Conservation (phyloP, 2,329 filamentous ascomycete genomes). For the Teratosphaeria destructans region DNA sequence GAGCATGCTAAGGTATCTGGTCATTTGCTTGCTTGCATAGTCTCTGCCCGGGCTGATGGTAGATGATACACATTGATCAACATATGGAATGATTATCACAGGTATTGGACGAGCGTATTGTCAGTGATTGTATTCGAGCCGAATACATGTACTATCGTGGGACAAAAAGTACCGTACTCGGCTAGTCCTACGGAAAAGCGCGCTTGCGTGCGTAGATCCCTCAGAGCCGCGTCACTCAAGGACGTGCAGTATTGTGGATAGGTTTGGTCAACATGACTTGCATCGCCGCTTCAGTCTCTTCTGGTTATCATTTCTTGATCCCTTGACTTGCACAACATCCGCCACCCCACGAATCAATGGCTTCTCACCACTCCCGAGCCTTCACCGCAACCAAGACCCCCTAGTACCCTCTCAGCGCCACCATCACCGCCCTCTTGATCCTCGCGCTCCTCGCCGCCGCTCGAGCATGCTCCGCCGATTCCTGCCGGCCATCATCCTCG, state of each 20-base stretch:
- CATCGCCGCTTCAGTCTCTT: not conserved
- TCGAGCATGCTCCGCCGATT: conserved; percentile 20
- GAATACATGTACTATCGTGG: no score
- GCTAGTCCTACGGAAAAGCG: no score
- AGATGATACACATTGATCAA: no score
- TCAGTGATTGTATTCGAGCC: no score
- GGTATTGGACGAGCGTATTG: no score
- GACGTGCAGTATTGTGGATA: not conserved
- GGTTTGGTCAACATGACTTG: not conserved
- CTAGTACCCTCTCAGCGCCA: not conserved
- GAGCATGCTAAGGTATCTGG: no score
- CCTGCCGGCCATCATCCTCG: conserved; percentile 15
- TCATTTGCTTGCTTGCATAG: no score
- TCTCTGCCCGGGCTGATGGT: no score
- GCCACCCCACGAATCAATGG: not conserved
- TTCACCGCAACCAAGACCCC: not conserved
- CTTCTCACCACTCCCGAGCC: not conserved
- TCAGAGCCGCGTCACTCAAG: not conserved
- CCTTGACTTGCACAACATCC: not conserved
- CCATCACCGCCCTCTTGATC: not conserved
- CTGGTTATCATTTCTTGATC: not conserved
- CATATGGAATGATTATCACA: no score
- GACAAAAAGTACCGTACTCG: no score
- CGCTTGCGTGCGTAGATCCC: not conserved
- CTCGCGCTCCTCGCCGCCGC: conserved; percentile 15